These are phyloP conservation scores for Abortiporus biennis DNA, from an alignment of 1,284 basidiomycete genomes.

Conservation along the genomic window DNA sequence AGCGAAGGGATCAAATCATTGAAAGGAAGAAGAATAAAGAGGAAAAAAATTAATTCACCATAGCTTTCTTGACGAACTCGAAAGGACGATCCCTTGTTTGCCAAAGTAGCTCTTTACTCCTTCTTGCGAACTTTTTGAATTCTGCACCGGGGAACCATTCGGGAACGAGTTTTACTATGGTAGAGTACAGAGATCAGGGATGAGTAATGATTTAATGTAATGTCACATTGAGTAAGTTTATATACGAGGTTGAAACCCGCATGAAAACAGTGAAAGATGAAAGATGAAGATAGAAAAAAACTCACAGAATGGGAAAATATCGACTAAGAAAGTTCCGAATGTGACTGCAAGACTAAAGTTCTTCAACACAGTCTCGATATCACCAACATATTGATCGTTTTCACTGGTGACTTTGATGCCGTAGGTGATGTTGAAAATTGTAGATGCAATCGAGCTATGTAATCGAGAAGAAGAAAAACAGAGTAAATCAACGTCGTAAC, in stretches of 20 bases:
- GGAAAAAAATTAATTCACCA: no score
- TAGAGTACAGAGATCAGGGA: no score
- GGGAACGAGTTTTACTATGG: slow-evolving; percentile 2
- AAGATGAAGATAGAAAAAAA: neutral
- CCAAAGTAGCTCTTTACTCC: no score
- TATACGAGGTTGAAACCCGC: no score
- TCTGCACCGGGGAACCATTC: slow-evolving; percentile 4
- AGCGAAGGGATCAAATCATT: no score
- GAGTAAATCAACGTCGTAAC: no score
- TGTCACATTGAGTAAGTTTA: no score
- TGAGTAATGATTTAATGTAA: no score
- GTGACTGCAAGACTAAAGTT: neutral
- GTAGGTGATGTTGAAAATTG: slow-evolving; percentile 2
- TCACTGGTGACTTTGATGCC: neutral
- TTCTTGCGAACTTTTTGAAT: slow-evolving; percentile 1
- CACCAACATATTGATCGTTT: neutral
- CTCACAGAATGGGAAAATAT: slow-evolving; percentile 5
- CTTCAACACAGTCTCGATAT: neutral
- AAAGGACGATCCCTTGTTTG: no score
- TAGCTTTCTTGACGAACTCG: no score
- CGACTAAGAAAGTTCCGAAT: slow-evolving; percentile 2
- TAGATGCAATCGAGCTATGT: neutral
- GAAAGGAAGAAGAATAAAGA: no score
- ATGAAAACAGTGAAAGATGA: neutral
- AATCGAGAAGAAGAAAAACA: no score